A percentile compares a stretch with the other conserved stretches of the same genome.
Conservation (phyloP, 73 alveolate species). For the Vitrella brassicaformis region DNA sequence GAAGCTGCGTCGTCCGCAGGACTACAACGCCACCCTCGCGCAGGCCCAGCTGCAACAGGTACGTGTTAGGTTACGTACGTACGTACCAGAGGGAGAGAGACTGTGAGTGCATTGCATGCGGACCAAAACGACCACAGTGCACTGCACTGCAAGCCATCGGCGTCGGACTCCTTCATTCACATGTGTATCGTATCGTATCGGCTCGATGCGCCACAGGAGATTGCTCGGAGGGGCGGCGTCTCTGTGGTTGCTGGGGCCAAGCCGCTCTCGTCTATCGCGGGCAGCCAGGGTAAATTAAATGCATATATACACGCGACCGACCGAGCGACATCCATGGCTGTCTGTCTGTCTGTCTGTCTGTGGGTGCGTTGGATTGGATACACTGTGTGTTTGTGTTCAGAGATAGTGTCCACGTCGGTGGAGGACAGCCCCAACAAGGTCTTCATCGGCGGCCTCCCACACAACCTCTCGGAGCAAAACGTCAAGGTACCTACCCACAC, state of each 20-base stretch:
- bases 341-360: not conserved
- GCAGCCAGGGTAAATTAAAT: too few species aligned
- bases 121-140: too few species aligned
- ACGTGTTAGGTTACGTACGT: not conserved
- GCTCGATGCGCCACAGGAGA: too few species aligned
- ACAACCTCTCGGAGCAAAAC: not conserved
- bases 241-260: too few species aligned
- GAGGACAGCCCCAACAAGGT: not conserved
- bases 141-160: too few species aligned
- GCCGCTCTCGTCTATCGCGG: too few species aligned
- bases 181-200: too few species aligned
- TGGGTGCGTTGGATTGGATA: not conserved
- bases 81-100: not conserved
- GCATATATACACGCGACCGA: too few species aligned
- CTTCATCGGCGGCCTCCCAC: not conserved
- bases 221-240: too few species aligned
- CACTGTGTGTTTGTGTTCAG: not conserved
- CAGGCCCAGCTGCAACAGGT: not conserved
- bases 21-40: not conserved
- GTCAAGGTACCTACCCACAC: not conserved
- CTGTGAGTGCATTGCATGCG: not conserved
- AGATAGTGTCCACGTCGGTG: not conserved
- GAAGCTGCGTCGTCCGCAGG: not conserved
- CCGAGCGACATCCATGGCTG: too few species aligned
- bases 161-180: too few species aligned